Evolutionary conservation across 2,329 filamentous ascomycete genomes (phyloP), one percentile per base, ranked within the genome.

Genomic region (Pseudogymnoascus sp.): DNA sequence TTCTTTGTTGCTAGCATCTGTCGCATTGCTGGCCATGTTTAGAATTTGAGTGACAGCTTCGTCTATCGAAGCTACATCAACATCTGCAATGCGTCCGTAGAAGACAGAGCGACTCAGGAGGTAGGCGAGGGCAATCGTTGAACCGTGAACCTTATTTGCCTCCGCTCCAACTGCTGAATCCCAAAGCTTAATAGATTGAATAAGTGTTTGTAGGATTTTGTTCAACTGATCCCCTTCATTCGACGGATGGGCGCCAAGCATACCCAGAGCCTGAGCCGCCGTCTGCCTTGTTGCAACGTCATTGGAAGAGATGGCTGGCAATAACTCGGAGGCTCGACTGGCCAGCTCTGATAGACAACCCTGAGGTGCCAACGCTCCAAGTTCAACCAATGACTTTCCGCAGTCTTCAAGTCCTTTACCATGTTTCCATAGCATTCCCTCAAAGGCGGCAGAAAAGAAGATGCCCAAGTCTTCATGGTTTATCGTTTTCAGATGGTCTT

Each of bases 221-320:
- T 74, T 68, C 11, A 86, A 67, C 3, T 75, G 69, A 11, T 73
- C 68, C 0, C 74, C 66, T 2, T 78, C 67, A 61, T 78, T 79
- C 6, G 67, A 69, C 3, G 79, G 78, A 71, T 93, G 88, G 0
- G 90, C 87, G 1, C 83, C 85, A 4, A 97, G 74, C 11, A 96
- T 87, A 0, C 92, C 92, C 67, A 92, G 84, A 0, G 85, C 82
- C 63, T 85, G 86, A 14, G 90, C 86, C 1, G 86, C 86, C 28
- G 87, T 77, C 37, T 79, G 77, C 36, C 92, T 82, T 5, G 88
- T 80, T 60, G 85, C 81, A 63, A 85, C 81, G 65, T 89, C 87
- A 70, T 92, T 94, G 5, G 89, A 91, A 64, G 80, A 80, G 60
- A 92, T 77, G 8, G 86, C 77, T 7, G 79, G 76, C 25, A 87